Conservation (phyloP, 2,329 filamentous ascomycete species). For the Aspergillus sp. region DNA sequence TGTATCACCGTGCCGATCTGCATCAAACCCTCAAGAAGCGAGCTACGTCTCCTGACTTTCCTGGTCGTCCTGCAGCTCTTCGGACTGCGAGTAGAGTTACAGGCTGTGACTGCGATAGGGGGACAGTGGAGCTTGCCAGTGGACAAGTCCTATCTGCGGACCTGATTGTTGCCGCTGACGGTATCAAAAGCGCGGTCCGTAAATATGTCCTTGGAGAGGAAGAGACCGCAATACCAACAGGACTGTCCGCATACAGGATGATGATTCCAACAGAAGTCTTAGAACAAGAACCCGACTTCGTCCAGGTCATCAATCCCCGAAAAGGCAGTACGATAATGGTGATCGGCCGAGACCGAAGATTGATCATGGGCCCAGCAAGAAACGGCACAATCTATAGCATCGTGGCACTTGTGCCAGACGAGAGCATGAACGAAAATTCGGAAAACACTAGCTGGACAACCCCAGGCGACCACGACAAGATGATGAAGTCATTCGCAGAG, state of each 20-base stretch:
- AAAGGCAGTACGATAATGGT: conserved; percentile 49
- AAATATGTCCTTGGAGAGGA: not conserved
- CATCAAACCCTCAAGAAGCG: conserved; percentile 20
- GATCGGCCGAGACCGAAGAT: conserved; percentile 41
- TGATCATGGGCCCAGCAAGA: conserved; percentile 50
- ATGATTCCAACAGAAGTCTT: conserved; percentile 9
- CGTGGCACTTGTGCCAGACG: conserved; percentile 47
- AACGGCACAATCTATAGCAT: conserved; percentile 45
- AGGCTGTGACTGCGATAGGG: conserved; percentile 3
- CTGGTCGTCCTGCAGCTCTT: not conserved
- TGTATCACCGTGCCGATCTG: conserved; percentile 26
- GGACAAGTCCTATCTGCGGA: conserved; percentile 21
- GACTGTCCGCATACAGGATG: conserved; percentile 11
- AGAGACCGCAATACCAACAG: conserved; percentile 1
- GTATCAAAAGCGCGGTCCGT: conserved; percentile 20
- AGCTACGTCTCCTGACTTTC: not conserved
- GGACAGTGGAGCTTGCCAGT: conserved; percentile 7
- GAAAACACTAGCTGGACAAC: conserved; percentile 8
- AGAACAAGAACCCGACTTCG: conserved; percentile 17
- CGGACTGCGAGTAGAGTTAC: not conserved
- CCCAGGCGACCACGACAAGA: conserved; percentile 4
- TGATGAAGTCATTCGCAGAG: conserved; percentile 7
- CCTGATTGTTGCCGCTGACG: conserved; percentile 32
- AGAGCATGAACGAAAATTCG: conserved; percentile 9
- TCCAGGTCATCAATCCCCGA: conserved; percentile 34